Evolutionary conservation across 805 yeast genomes (phyloP), one percentile per base, ranked within the genome.

Genomic region (Pichia californica): DNA sequence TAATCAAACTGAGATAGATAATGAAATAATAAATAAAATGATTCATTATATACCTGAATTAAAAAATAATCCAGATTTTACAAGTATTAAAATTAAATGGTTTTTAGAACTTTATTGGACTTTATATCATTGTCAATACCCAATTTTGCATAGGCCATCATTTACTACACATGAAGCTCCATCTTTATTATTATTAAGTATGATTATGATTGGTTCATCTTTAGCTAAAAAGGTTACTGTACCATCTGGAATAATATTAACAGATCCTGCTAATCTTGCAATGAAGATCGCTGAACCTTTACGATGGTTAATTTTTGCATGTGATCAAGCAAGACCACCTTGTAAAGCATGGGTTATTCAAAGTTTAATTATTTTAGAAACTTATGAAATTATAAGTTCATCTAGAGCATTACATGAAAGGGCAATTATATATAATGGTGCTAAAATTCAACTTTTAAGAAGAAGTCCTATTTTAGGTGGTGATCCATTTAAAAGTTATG

Each of bases 151-250:
- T 46, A 65, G 66, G 35, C 73, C 73, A 0, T 67, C 77, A 1
- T 79, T 79, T 49, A 66, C 69, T 37, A 75, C 84, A 0, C 61
- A 64, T 28, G 61, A 65, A 2, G 70, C 76, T 9, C 76, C 75
- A 7, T 77, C 79, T 0, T 64, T 79, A 16, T 57, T 81, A 15
- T 50, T 81, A 9, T 55, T 78, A 3, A 57, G 80, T 5, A 74
- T 81, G 79, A 67, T 79, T 1, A 60, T 77, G 60, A 65, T 76
- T 19, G 85, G 84, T 7, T 73, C 79, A 15, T 66, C 55, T 13
- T 45, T 46, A 31, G 41, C 51, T 5, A 44, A 44, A 31, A 46
- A 43, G 11, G 41, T 49, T 21, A 28, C 20, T 0, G 8, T 29
- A 3, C 48, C 52, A 6, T 37, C 37, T 1, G 43, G 37, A 7